A percentile compares a stretch with the other conserved stretches of the same genome.
Evolutionary conservation across 805 yeast species (phyloP).

Genomic region (Pichia nanzhaoensis): DNA sequence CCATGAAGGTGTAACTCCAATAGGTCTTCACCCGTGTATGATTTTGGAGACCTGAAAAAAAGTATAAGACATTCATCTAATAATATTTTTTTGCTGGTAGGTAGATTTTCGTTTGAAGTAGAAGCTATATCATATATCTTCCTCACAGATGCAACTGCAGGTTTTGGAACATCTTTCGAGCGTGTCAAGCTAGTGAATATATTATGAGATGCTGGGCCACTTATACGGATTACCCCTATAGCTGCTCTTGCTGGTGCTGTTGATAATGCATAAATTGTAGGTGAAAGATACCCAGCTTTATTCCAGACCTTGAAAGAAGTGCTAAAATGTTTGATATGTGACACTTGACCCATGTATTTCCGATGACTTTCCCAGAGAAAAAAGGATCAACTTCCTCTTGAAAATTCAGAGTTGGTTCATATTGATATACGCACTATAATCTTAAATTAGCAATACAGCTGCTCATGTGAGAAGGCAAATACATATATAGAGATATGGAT

Average conservation of each 20-base stretch:
- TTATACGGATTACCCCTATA: slow-evolving; percentile 74
- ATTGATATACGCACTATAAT: no score
- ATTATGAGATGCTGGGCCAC: slow-evolving; percentile 57
- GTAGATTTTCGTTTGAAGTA: background rate
- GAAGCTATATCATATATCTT: slow-evolving; percentile 36
- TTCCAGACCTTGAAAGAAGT: background rate
- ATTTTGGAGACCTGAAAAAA: slow-evolving; percentile 62
- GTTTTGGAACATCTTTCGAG: slow-evolving; percentile 33
- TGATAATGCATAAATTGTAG: slow-evolving; percentile 88
- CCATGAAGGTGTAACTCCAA: slow-evolving; percentile 93
- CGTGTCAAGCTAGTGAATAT: slow-evolving; percentile 44
- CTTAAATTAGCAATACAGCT: no score
- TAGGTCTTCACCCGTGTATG: slow-evolving; percentile 90
- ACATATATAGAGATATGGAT: no score
- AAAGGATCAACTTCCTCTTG: no score
- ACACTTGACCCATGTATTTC: background rate
- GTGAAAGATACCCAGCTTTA: slow-evolving; percentile 18
- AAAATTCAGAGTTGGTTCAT: no score
- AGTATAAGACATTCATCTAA: slow-evolving; percentile 75
- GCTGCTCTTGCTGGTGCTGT: slow-evolving; percentile 81
- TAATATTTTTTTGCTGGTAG: slow-evolving; percentile 30
- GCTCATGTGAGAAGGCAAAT: no score
- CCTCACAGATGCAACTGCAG: slow-evolving; percentile 52
- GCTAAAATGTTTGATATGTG: background rate
- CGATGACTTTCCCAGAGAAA: background rate